These are phyloP conservation scores for Peronospora farinosa DNA, from an alignment of 352 stramenopile genomes.

Conservation along the genomic window DNA sequence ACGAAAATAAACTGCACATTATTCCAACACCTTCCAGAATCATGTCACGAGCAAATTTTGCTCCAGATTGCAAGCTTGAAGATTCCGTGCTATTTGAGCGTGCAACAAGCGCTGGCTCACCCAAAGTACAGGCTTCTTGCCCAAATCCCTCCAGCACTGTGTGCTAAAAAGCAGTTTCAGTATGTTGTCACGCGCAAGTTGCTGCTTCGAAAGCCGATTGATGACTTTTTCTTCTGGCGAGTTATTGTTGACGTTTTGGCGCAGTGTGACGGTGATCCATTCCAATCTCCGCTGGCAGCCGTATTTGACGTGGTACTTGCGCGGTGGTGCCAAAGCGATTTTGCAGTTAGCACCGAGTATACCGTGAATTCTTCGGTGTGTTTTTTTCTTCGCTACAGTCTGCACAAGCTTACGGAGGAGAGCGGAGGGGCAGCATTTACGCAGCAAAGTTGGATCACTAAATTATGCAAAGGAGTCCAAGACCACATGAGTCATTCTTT, in stretches of 20 bases:
- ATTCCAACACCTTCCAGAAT: constrained; percentile 43
- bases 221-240: constrained; percentile 46
- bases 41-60: constrained; percentile 45
- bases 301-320: constrained; percentile 55
- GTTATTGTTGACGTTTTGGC: constrained; percentile 41
- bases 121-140: constrained; percentile 52
- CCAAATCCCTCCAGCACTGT: constrained; percentile 31
- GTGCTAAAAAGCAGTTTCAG: constrained; percentile 51
- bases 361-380: constrained; percentile 46
- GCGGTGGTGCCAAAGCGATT: constrained; percentile 55
- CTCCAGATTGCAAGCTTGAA: constrained; percentile 33
- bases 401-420: constrained; percentile 27
- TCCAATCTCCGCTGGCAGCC: constrained; percentile 23
- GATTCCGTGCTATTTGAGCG: not conserved
- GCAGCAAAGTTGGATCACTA: constrained; percentile 50
- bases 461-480: constrained; percentile 69
- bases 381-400: constrained; percentile 63
- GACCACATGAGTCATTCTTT: constrained; percentile 64
- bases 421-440: constrained; percentile 17
- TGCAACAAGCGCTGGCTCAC: constrained; percentile 14
- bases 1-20: constrained; percentile 23
- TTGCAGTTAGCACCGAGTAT: constrained; percentile 45
- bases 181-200: constrained; percentile 60
- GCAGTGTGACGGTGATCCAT: constrained; percentile 3
- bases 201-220: constrained; percentile 40